Conservation (phyloP, 192 early-diverging fungal genomes). For the Backusella macrospora region DNA sequence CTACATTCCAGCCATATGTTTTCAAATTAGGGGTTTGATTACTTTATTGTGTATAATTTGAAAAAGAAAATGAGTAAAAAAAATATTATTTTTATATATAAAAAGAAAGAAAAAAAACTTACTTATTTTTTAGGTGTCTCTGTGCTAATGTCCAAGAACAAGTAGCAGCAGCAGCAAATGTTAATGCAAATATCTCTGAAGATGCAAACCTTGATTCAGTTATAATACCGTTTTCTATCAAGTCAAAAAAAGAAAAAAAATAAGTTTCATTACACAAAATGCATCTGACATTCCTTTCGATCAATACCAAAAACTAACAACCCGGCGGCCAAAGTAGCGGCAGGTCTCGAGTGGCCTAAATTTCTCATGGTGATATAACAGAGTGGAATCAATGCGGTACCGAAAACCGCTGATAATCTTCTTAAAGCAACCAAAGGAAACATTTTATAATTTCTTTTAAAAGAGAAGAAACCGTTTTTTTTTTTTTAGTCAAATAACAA, state of each 20-base stretch:
- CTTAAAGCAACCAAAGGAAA: conserved; percentile 83
- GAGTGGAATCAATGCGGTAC: conserved; percentile 78
- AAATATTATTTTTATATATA: too few species aligned
- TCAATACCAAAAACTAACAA: conserved; percentile 76
- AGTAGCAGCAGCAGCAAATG: conserved; percentile 55
- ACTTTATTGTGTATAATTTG: not conserved
- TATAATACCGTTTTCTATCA: conserved; percentile 82
- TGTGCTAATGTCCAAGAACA: conserved; percentile 86
- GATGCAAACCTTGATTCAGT: conserved; percentile 41
- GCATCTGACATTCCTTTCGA: not conserved
- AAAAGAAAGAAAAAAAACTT: too few species aligned
- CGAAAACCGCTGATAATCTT: conserved; percentile 73
- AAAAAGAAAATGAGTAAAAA: too few species aligned
- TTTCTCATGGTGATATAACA: conserved; percentile 80
- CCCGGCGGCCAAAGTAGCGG: conserved; percentile 72
- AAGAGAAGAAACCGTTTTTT: not conserved
- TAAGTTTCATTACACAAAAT: conserved; percentile 2
- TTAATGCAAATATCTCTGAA: not conserved
- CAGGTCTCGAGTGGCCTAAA: conserved; percentile 72
- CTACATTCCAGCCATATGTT: conserved; percentile 34
- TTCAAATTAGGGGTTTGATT: not conserved
- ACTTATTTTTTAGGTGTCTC: conserved; percentile 44
- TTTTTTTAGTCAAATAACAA: not conserved
- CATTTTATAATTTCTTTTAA: conserved; percentile 12
- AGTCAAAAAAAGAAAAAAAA: not conserved